Conservation (phyloP, 2,329 filamentous ascomycete genomes). For the Alternaria gansuensis region DNA sequence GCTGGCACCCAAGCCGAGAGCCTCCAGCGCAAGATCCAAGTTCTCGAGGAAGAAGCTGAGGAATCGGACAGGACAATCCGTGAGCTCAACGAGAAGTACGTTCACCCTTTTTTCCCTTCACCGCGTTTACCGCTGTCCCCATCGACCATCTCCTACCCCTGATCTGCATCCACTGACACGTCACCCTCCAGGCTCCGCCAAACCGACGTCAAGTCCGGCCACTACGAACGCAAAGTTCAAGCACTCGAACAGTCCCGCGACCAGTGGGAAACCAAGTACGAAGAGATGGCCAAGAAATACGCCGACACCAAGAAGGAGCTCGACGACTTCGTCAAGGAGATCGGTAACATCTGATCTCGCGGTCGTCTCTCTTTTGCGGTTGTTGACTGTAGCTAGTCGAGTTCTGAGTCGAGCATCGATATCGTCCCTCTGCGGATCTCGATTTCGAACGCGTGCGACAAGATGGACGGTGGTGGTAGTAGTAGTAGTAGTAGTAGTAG, state of each 20-base stretch:
- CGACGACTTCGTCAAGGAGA: slow-evolving; percentile 87
- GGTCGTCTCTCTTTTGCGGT: slow-evolving; percentile 39
- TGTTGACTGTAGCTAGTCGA: slow-evolving; percentile 43
- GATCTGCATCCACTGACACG: slow-evolving; percentile 32
- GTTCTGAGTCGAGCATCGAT: slow-evolving; percentile 36
- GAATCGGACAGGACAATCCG: slow-evolving; percentile 94
- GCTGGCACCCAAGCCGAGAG: slow-evolving; percentile 90
- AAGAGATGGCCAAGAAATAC: slow-evolving; percentile 96
- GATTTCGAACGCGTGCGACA: slow-evolving; percentile 29
- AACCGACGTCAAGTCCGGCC: slow-evolving; percentile 98
- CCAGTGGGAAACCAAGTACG: slow-evolving; percentile 97
- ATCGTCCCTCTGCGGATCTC: slow-evolving; percentile 20
- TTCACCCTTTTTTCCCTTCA: slow-evolving; percentile 26
- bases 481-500: too few relatives aligned
- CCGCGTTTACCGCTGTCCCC: not conserved
- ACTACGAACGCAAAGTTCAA: slow-evolving; percentile 99
- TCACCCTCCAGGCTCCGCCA: slow-evolving; percentile 79
- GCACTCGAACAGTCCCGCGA: slow-evolving; percentile 91
- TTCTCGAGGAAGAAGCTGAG: slow-evolving; percentile 98
- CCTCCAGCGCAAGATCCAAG: slow-evolving; percentile 88
- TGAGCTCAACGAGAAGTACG: slow-evolving; percentile 98
- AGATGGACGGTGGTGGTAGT: slow-evolving; percentile 3
- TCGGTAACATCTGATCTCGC: slow-evolving; percentile 82
- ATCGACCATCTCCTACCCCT: slow-evolving; percentile 7
- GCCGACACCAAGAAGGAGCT: slow-evolving; percentile 84